These are phyloP conservation scores for Asclepias syriaca DNA, from an alignment of 257 asterid species.

Conservation along the genomic window DNA sequence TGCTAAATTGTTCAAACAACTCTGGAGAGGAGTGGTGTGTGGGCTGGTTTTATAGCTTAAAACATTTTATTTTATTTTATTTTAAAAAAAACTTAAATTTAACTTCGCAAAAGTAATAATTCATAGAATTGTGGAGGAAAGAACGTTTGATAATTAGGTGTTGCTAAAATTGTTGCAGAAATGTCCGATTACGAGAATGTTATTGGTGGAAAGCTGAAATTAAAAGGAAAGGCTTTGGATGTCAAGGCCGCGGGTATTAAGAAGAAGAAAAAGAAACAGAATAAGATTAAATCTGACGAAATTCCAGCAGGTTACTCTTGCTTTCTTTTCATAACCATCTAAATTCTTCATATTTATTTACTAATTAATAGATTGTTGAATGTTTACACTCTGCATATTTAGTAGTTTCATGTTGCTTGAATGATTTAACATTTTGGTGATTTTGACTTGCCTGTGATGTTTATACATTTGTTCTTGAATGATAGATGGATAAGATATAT, in stretches of 20 bases:
- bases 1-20: not conserved
- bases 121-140: not conserved
- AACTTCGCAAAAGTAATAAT: not conserved
- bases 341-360: not conserved
- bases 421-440: not conserved
- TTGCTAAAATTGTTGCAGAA: constrained; percentile 15
- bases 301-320: constrained; percentile 21
- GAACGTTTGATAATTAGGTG: not conserved
- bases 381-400: not conserved
- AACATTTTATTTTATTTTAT: not conserved
- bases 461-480: not conserved
- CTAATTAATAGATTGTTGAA: not conserved
- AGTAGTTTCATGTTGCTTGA: not conserved
- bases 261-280: constrained; percentile 67
- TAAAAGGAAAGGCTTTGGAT: constrained; percentile 94
- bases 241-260: constrained; percentile 61
- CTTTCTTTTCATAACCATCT: not conserved
- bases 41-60: not conserved
- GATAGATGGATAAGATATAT: not conserved
- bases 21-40: not conserved
- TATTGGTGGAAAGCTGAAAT: constrained; percentile 81
- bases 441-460: too few species aligned
- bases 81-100: too few species aligned
- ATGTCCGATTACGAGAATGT: constrained; percentile 87
- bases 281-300: constrained; percentile 40